phyloP scores from a whole-genome alignment of 2,329 filamentous ascomycete genomes.

The Sarocladium brachiariae region DNA sequence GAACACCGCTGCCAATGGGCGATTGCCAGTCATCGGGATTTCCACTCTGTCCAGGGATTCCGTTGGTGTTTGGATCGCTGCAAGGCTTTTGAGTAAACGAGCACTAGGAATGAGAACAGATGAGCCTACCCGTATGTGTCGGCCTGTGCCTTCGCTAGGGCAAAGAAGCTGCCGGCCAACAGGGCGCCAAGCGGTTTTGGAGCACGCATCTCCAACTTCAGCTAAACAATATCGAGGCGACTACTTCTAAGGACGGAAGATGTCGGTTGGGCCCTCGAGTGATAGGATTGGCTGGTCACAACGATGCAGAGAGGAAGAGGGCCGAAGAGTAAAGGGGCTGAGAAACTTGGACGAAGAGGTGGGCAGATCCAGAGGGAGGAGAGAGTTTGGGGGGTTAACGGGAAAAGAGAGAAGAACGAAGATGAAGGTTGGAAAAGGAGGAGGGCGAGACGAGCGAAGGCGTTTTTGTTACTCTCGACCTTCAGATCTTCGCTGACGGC shows the following conservation, averaged over 20 bases:
- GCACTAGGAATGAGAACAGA: background rate
- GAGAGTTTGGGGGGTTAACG: slow-evolving; percentile 14
- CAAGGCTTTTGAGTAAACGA: background rate
- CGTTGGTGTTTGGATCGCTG: background rate
- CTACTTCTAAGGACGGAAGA: too few species aligned
- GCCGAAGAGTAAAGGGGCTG: too few species aligned
- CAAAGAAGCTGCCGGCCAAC: slow-evolving; percentile 9
- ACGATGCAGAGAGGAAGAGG: too few species aligned
- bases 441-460: background rate
- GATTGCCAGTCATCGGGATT: background rate
- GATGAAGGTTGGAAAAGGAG: slow-evolving; percentile 12
- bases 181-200: slow-evolving; percentile 8
- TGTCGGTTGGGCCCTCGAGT: too few species aligned
- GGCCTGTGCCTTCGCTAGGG: slow-evolving; percentile 7
- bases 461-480: background rate
- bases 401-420: slow-evolving; percentile 14
- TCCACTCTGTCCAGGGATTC: background rate
- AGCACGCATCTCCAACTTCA: slow-evolving; percentile 10
- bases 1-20: background rate
- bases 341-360: background rate
- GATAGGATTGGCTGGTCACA: too few species aligned
- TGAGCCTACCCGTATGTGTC: slow-evolving; percentile 8
- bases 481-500: background rate
- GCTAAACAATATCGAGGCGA: too few species aligned
- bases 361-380: slow-evolving; percentile 8